These are phyloP conservation scores for Talinum fruticosum DNA, from an alignment of 148 eudicot genomes.

Conservation along the genomic window DNA sequence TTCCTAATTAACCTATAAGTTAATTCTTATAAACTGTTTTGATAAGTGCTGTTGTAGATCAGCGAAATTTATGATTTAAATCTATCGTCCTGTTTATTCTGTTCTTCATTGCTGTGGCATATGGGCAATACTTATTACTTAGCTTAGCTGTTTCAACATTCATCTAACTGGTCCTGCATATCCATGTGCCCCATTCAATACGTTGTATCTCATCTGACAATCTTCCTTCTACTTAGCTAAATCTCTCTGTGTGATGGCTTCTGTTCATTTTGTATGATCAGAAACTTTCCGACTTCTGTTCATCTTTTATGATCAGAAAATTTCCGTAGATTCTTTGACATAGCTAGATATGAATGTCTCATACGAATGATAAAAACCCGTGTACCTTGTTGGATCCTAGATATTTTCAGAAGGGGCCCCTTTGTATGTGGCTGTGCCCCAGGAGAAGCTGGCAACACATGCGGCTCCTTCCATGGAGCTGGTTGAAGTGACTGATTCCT, in stretches of 20 bases:
- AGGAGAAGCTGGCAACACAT: neutral
- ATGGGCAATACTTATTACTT: neutral
- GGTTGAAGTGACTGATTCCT: neutral
- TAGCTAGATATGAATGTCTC: neutral
- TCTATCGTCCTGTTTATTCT: neutral
- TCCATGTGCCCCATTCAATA: too few relatives aligned
- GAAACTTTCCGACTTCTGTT: neutral
- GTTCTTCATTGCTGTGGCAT: neutral
- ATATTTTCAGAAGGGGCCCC: neutral
- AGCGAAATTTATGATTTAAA: neutral
- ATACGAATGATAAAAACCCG: neutral
- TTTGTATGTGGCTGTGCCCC: neutral
- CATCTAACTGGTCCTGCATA: too few relatives aligned
- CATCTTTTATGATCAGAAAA: too few relatives aligned
- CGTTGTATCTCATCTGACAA: neutral
- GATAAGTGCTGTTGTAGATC: neutral
- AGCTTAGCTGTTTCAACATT: too few relatives aligned
- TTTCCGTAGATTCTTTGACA: neutral
- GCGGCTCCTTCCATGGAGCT: neutral
- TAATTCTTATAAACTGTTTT: neutral
- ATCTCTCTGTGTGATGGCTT: too few relatives aligned
- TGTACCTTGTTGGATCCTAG: neutral
- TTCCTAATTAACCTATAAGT: conserved; percentile 20
- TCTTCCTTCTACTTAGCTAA: too few relatives aligned
- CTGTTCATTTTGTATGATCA: neutral